Evolutionary conservation across 805 yeast genomes (phyloP).

Genomic region (Candida ortonii): DNA sequence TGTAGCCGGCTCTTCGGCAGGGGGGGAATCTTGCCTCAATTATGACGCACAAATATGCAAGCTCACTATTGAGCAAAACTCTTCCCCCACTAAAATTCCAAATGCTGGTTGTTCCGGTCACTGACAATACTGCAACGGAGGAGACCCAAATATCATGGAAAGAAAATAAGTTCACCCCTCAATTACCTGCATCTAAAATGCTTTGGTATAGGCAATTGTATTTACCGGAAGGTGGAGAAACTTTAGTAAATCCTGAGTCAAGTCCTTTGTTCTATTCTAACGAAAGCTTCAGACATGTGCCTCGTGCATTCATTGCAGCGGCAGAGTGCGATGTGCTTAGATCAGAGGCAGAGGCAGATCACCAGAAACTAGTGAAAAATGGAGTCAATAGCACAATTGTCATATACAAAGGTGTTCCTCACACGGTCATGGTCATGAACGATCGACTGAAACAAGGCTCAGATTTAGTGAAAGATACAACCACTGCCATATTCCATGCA

Average conservation of each 20-base stretch:
- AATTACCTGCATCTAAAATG: conserved; percentile 44
- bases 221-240: conserved; percentile 38
- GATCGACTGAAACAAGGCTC: conserved; percentile 35
- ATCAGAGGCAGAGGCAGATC: conserved; percentile 43
- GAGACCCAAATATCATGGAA: conserved; percentile 37
- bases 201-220: conserved; percentile 42
- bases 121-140: conserved; percentile 40
- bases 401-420: conserved; percentile 43
- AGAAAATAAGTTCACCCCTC: conserved; percentile 38
- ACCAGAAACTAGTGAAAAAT: conserved; percentile 34
- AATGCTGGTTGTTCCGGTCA: conserved; percentile 43
- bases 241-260: conserved; percentile 33
- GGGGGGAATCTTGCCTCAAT: conserved; percentile 38
- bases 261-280: conserved; percentile 41
- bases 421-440: conserved; percentile 48
- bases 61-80: conserved; percentile 17
- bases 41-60: conserved; percentile 31
- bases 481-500: conserved; percentile 31
- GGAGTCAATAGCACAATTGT: conserved; percentile 35
- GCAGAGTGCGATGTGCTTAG: conserved; percentile 45
- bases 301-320: conserved; percentile 41
- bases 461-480: conserved; percentile 33
- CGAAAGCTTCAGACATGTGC: conserved; percentile 36
- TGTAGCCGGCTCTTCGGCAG: conserved; percentile 48
- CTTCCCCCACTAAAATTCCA: conserved; percentile 39